Evolutionary conservation across 306 rosid species (phyloP).

Genomic region (Echinosophora koreensis): DNA sequence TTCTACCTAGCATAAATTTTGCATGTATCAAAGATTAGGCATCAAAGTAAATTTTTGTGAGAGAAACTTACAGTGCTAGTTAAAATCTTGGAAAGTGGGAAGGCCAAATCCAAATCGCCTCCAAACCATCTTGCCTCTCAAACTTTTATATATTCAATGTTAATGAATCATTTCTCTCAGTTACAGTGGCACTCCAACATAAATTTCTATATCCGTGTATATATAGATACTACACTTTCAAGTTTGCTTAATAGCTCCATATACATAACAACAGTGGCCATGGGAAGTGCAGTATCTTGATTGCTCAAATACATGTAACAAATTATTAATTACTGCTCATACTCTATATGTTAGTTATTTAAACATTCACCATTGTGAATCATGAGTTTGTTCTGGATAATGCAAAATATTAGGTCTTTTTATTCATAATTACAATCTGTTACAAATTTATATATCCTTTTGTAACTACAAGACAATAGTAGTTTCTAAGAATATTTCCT

Average conservation of each 20-base stretch:
- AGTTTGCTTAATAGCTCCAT: conserved; percentile 2
- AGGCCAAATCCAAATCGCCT: neutral
- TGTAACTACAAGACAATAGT: conserved; percentile 4
- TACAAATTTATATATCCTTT: neutral
- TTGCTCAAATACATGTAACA: neutral
- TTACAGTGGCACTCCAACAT: neutral
- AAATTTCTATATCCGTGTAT: neutral
- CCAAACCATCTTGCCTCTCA: neutral
- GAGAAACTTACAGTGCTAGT: neutral
- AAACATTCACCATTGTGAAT: neutral
- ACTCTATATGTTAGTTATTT: neutral
- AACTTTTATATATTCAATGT: neutral
- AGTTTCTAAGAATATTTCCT: conserved; percentile 41
- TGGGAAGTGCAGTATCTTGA: neutral
- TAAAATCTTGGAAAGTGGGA: conserved; percentile 6
- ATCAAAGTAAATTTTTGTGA: neutral
- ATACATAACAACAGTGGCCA: neutral
- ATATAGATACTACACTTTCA: neutral
- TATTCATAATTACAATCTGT: neutral
- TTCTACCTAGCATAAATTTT: neutral
- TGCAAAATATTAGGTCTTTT: neutral
- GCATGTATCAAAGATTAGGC: too few relatives aligned
- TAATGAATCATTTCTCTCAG: neutral
- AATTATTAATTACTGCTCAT: neutral
- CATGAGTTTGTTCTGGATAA: neutral